Evolutionary conservation across 1,284 basidiomycete genomes (phyloP).

Genomic region (Malassezia cuniculi): DNA sequence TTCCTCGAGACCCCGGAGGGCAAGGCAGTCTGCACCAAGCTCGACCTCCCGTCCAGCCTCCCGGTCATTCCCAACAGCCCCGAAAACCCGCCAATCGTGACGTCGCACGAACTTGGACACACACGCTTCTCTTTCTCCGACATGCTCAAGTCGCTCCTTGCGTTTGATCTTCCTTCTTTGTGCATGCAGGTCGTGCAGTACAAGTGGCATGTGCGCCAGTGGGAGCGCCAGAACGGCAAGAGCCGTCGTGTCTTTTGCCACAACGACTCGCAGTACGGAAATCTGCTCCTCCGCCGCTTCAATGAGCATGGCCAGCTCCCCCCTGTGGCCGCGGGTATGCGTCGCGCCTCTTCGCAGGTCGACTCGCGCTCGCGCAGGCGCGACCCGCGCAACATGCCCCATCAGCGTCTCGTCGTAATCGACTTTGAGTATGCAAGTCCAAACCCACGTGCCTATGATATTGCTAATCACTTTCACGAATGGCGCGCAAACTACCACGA

Average conservation of each 20-base stretch:
- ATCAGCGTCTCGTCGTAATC: slow-evolving; percentile 40
- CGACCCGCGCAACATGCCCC: slow-evolving; percentile 14
- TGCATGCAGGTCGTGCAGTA: slow-evolving; percentile 28
- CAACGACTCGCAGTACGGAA: slow-evolving; percentile 41
- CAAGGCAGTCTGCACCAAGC: slow-evolving; percentile 21
- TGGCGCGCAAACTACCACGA: slow-evolving; percentile 40
- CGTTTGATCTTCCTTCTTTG: slow-evolving; percentile 30
- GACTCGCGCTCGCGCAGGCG: slow-evolving; percentile 12
- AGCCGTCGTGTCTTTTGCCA: slow-evolving; percentile 37
- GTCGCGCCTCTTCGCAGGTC: slow-evolving; percentile 1
- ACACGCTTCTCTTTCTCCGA: slow-evolving; percentile 22
- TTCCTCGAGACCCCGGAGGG: slow-evolving; percentile 29
- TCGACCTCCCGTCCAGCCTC: slow-evolving; percentile 14
- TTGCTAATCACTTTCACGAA: slow-evolving; percentile 43
- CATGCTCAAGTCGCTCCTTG: slow-evolving; percentile 23
- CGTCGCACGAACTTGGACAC: neutral
- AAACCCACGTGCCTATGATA: slow-evolving; percentile 36
- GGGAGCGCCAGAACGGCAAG: slow-evolving; percentile 32
- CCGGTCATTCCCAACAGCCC: slow-evolving; percentile 4
- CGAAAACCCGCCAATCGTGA: neutral
- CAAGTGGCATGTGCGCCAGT: slow-evolving; percentile 30
- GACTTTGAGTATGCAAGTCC: slow-evolving; percentile 40
- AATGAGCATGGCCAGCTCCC: slow-evolving; percentile 10
- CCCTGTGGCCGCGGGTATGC: slow-evolving; percentile 10
- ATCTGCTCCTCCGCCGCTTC: slow-evolving; percentile 31